phyloP scores from a whole-genome alignment of 2,329 filamentous ascomycete genomes.

The Chaetomiaceae sp. region DNA sequence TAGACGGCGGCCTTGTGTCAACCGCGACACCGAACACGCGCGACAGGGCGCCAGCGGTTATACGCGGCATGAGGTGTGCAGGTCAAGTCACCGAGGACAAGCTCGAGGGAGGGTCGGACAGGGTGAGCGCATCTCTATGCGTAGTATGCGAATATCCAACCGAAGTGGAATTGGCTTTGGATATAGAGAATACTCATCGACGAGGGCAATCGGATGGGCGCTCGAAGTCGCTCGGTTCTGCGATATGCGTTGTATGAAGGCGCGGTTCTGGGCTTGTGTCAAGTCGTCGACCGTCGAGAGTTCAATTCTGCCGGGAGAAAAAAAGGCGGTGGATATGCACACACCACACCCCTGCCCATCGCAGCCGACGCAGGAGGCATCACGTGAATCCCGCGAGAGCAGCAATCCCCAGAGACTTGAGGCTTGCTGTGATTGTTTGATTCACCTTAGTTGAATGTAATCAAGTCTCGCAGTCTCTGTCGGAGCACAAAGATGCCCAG shows the following conservation, averaged over 20 bases:
- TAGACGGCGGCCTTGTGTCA: conserved; percentile 37
- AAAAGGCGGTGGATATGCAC: neutral
- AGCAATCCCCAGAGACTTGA: no score
- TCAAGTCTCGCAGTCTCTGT: no score
- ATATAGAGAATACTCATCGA: no score
- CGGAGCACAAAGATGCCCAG: no score
- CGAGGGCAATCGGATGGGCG: neutral
- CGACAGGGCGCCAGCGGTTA: conserved; percentile 57
- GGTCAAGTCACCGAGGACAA: neutral
- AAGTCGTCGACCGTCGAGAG: no score
- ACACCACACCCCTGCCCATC: neutral
- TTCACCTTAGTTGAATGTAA: neutral
- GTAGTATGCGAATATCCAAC: no score
- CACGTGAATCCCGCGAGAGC: neutral
- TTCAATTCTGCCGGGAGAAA: conserved; percentile 1
- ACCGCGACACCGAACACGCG: conserved; percentile 58
- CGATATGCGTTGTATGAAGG: no score
- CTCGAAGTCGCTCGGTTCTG: neutral
- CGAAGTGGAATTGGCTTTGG: neutral
- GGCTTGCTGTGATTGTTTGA: neutral
- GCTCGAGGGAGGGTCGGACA: no score
- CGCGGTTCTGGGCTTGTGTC: no score
- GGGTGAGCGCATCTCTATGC: no score
- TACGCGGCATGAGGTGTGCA: conserved; percentile 34
- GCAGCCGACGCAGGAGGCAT: neutral